Base-by-base conservation (phyloP, 768 basidiomycete species). In the Psilocybe subaeruginosa region DNA sequence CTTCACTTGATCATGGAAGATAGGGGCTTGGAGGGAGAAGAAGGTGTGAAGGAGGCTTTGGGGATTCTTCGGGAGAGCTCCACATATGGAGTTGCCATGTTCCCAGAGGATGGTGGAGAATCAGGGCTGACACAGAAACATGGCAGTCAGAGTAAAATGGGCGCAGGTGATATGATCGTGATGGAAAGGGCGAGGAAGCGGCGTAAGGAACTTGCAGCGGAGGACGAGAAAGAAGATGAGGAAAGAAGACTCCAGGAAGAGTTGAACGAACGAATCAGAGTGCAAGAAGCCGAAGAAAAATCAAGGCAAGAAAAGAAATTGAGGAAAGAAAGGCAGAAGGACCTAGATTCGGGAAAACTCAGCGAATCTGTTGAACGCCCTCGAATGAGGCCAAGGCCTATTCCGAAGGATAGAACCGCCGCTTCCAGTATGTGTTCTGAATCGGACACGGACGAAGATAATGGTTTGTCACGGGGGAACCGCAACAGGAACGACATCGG, bases 21-120 rank as follows among this genome's bases (percentile, higher is more conserved):
- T 70, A 83, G 83, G 67, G 61, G 69, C 0, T 73, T 88, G 9
- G 68, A 73, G 45, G 79, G 78, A 2, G 73, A 78, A 3, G 68
- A 72, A 0, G 78, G 74, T 0, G 66, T 72, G 52, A 64, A 75
- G 16, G 69, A 78, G 47, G 93, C 91, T 0, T 68, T 90, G 9
- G 68, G 74, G 19, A 85, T 92, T 4, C 72, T 95, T 52, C 81
- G 86, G 30, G 88, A 92, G 49, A 96, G 94, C 61, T 82, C 89
- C 0, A 84, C 84, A 37, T 97, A 94, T 69, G 95, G 95, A 0
- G 88, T 89, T 7, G 87, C 89, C 5, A 91, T 92, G 87, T 96
- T 94, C 71, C 91, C 92, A 0, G 89, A 86, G 45, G 83, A 83
- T 46, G 80, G 75, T 3, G 79, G 76, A 3, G 80, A 77, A 37